phyloP scores from a whole-genome alignment of 2,329 filamentous ascomycete genomes.

The Botrytis aclada region DNA sequence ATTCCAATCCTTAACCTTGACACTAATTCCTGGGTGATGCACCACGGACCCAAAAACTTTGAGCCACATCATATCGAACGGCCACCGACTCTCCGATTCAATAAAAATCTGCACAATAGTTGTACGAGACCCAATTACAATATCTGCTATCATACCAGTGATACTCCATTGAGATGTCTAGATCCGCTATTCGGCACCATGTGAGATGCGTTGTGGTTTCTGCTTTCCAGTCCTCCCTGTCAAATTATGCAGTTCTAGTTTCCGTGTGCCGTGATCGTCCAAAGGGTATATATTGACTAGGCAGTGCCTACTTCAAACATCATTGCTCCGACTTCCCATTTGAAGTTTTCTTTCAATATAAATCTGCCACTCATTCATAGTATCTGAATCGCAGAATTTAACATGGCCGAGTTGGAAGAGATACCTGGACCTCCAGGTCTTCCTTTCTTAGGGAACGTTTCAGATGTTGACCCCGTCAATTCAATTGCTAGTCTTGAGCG shows the following conservation, averaged over 20 bases:
- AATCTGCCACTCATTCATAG: background rate
- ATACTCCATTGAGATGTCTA: background rate
- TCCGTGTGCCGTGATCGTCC: background rate
- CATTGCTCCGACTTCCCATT: background rate
- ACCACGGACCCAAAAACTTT: background rate
- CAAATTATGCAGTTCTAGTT: background rate
- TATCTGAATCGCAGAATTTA: background rate
- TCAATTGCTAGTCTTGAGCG: slow-evolving; percentile 53
- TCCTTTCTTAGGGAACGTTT: slow-evolving; percentile 42
- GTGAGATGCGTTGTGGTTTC: background rate
- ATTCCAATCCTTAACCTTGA: background rate
- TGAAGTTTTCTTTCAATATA: background rate
- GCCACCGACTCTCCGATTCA: background rate
- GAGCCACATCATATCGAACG: background rate
- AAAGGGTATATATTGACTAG: background rate
- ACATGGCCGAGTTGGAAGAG: slow-evolving; percentile 22
- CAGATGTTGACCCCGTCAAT: slow-evolving; percentile 58
- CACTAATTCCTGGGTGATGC: background rate
- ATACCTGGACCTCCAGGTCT: slow-evolving; percentile 27
- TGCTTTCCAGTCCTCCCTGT: background rate
- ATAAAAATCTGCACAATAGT: background rate
- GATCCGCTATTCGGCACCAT: background rate
- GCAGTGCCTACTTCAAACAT: background rate
- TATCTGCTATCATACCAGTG: background rate
- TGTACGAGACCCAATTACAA: background rate